phyloP scores from a whole-genome alignment of 1,284 basidiomycete species.

The Volvariella volvacea region DNA sequence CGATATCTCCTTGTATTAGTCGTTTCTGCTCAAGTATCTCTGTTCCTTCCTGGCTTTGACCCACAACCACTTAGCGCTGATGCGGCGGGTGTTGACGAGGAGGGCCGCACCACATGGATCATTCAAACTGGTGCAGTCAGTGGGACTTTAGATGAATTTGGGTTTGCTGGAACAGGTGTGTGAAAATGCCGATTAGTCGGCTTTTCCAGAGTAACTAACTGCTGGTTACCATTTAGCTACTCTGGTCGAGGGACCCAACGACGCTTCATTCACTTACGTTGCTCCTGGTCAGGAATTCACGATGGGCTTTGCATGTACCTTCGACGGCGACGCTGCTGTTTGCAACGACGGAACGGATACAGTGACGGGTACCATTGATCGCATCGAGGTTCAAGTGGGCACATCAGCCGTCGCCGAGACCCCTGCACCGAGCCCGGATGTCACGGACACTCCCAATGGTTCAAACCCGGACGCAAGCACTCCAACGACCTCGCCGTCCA shows the following conservation, averaged over 20 bases:
- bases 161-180: conserved; percentile 14
- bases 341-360: not conserved
- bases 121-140: conserved; percentile 15
- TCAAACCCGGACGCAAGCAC: too few relatives aligned
- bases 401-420: not conserved
- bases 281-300: conserved; percentile 4
- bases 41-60: conserved; percentile 18
- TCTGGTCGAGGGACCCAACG: conserved; percentile 17
- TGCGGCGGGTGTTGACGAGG: conserved; percentile 16
- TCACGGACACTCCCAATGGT: too few relatives aligned
- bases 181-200: too few relatives aligned
- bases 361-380: not conserved
- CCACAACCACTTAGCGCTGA: conserved; percentile 19
- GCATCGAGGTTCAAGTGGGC: not conserved
- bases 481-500: too few relatives aligned
- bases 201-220: not conserved
- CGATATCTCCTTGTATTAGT: not conserved
- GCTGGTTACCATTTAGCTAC: conserved; percentile 19
- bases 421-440: too few relatives aligned
- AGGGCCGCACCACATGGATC: conserved; percentile 19
- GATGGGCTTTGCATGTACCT: not conserved
- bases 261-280: conserved; percentile 15
- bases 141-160: conserved; percentile 6
- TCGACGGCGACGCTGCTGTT: not conserved
- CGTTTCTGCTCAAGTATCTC: conserved; percentile 3